phyloP scores from a whole-genome alignment of 2,329 filamentous ascomycete species.

The Aureobasidium sp. region DNA sequence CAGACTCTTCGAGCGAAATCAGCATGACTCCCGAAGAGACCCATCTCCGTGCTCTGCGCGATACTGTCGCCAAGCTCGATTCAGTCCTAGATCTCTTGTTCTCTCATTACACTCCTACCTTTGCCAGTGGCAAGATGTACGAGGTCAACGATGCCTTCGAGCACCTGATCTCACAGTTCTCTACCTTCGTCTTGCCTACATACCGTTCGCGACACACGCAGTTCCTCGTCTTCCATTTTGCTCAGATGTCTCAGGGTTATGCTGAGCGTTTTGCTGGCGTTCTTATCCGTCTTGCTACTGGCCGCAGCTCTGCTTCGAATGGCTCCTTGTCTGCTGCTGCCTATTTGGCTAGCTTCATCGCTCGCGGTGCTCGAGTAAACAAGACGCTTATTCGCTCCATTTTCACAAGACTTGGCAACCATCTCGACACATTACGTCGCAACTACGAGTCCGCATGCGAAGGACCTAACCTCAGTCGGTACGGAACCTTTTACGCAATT shows the following conservation, averaged over 20 bases:
- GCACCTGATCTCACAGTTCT: constrained; percentile 76
- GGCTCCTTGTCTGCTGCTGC: constrained; percentile 78
- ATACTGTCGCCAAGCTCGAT: constrained; percentile 86
- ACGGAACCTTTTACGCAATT: constrained; percentile 76
- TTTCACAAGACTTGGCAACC: constrained; percentile 67
- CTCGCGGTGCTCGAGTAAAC: constrained; percentile 75
- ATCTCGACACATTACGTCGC: constrained; percentile 66
- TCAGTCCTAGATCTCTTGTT: constrained; percentile 83
- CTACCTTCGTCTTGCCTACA: constrained; percentile 78
- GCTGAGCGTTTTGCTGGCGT: constrained; percentile 78
- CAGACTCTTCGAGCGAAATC: constrained; percentile 55
- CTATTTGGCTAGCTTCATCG: constrained; percentile 90
- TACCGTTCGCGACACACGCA: constrained; percentile 90
- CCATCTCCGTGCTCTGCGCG: constrained; percentile 63
- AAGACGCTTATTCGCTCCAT: constrained; percentile 70
- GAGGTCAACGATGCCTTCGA: constrained; percentile 66
- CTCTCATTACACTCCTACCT: constrained; percentile 66
- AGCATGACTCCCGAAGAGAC: constrained; percentile 48
- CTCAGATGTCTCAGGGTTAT: constrained; percentile 69
- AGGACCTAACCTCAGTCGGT: constrained; percentile 77
- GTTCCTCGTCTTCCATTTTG: constrained; percentile 93
- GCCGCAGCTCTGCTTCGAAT: constrained; percentile 71
- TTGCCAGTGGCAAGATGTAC: constrained; percentile 59
- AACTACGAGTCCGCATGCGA: constrained; percentile 66
- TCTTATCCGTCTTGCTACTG: constrained; percentile 73